Base-by-base conservation (phyloP, 1,139 yeast genomes). In the Pneumocystis oryctolagi region DNA sequence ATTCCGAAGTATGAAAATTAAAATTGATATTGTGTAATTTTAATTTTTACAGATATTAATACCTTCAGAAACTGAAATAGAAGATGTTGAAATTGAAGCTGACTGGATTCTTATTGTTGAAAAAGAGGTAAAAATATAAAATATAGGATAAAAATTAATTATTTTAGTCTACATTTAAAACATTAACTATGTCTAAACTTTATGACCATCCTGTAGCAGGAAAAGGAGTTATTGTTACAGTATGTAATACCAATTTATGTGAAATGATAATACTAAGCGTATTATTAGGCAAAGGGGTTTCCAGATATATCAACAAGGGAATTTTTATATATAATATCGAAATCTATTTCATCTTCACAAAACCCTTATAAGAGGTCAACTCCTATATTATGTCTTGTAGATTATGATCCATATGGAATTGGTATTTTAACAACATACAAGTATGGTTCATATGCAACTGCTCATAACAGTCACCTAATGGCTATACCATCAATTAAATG, bases 371-470 rank as follows among this genome's bases (percentile, higher is more conserved):
- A 67, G n/a, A 84, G 65, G 71, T 80, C 65, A 72, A 79, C 70
- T 66, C 87, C 76, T 67, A 78, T 80, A 65, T 79, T 73, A 72
- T 81, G 78, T 3, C 65, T 78, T 35, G 77, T 82, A 62, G 80
- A 80, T 71, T 80, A 87, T 5, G 95, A 87, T 70, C 83, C 88
- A 0, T 82, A 84, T 71, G 95, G 95, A 0, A 70, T 85, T 8
- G 78, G 79, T 67, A 87, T 87, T 25, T 76, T 80, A 67, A 74
- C 77, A 42, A 79, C 74, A 25, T 82, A 79, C 67, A 73, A 72
- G 63, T 69, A 60, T 58, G 75, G 74, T 5, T 65, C 71, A 60
- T 60, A 62, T 18, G 61, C 66, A 61, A 68, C 32, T 69, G 72
- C 65, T 61, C 64, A 62, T 20, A 66, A 66, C 25, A 58, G 61